These are phyloP conservation scores for Agrocybe praecox DNA, from an alignment of 768 basidiomycete species.

Conservation along the genomic window DNA sequence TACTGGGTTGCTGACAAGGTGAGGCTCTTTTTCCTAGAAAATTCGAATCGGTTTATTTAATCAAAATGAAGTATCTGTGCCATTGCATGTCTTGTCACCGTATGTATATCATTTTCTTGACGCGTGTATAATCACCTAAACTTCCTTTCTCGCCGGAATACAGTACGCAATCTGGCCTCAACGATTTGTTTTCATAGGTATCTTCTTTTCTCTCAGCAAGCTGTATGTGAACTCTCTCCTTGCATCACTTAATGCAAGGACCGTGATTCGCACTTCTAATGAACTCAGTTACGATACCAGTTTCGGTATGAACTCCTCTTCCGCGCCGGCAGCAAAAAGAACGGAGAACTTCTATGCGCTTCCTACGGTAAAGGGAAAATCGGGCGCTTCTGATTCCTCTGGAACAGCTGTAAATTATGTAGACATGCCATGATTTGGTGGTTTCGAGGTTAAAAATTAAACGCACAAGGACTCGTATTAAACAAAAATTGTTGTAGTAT, in stretches of 20 bases:
- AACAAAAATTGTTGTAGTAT: too few relatives aligned
- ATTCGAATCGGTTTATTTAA: not conserved
- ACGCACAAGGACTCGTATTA: too few relatives aligned
- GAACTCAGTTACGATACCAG: not conserved
- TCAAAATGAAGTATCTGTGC: slow-evolving; percentile 11
- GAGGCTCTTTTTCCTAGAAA: not conserved
- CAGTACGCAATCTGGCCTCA: slow-evolving; percentile 22
- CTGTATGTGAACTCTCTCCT: slow-evolving; percentile 18
- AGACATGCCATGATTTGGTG: too few relatives aligned
- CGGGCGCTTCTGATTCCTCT: too few relatives aligned
- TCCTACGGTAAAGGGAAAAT: too few relatives aligned
- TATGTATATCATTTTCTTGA: not conserved
- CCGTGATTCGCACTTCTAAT: not conserved
- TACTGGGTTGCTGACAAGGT: slow-evolving; percentile 20
- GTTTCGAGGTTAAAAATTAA: too few relatives aligned
- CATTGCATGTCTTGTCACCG: slow-evolving; percentile 18
- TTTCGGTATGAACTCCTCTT: not conserved
- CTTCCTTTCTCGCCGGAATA: not conserved
- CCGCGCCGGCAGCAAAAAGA: too few relatives aligned
- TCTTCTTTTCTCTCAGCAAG: slow-evolving; percentile 21
- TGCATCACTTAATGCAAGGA: slow-evolving; percentile 16
- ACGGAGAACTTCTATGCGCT: too few relatives aligned
- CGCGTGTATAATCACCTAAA: not conserved
- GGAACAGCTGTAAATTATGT: too few relatives aligned
- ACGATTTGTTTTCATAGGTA: slow-evolving; percentile 18